phyloP scores from a whole-genome alignment of 176 grass and related monocot species.

The Oryza longistaminata region DNA sequence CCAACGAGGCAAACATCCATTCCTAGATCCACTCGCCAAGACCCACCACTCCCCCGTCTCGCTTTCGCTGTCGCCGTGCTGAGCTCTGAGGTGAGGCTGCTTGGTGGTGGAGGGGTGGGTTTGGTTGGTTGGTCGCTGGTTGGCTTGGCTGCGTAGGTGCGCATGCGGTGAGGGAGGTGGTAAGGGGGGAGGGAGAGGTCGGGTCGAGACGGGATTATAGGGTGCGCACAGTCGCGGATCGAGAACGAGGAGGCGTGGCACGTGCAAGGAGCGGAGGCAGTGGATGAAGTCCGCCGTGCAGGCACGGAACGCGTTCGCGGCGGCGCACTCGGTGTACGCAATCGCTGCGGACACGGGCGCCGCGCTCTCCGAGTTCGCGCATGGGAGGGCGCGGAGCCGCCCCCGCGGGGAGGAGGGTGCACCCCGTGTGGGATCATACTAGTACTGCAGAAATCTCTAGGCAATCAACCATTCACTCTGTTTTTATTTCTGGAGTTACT shows the following conservation, averaged over 20 bases:
- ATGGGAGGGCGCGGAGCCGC: constrained; percentile 65
- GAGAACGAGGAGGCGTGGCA: constrained; percentile 88
- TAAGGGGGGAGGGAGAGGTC: neutral
- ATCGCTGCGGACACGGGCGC: constrained; percentile 77
- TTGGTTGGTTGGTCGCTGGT: neutral
- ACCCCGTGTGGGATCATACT: neutral
- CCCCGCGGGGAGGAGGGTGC: neutral
- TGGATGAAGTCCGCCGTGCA: constrained; percentile 73
- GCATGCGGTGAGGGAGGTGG: constrained; percentile 41
- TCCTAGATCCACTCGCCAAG: constrained; percentile 44
- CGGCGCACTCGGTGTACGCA: constrained; percentile 80
- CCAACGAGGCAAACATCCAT: neutral
- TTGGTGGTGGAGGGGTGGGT: neutral
- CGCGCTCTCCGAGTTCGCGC: constrained; percentile 86
- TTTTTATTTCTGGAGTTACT: neutral
- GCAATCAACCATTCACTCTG: neutral
- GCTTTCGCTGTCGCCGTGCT: neutral
- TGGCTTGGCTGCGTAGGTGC: neutral
- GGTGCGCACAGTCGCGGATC: constrained; percentile 93
- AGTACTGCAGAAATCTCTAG: neutral
- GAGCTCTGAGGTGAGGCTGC: neutral
- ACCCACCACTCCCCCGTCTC: neutral
- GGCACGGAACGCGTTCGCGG: constrained; percentile 83
- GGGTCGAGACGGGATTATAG: constrained; percentile 41
- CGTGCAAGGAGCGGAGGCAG: constrained; percentile 88